Evolutionary conservation across 2,329 filamentous ascomycete species (phyloP), one percentile per base, ranked within the genome.

Genomic region (Alternaria sp.): DNA sequence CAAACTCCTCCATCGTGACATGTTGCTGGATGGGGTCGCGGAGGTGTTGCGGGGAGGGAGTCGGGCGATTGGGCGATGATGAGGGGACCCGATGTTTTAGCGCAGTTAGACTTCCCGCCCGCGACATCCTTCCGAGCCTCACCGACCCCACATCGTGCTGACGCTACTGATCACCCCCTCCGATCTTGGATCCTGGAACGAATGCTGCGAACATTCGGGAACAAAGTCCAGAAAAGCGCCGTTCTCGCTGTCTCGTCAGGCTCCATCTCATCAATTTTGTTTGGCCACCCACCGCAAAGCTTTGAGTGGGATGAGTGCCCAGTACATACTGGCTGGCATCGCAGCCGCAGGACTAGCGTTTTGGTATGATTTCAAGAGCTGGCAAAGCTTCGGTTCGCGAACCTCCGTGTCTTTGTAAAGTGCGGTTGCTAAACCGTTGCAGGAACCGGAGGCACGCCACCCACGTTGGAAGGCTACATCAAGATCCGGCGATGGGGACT

Each of bases 401-500:
- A 2, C 11, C 27, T 36, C 6, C 22, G 1, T 0, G 0, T 2
- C 6, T 25, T n/a, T 9, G 9, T 34, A 3, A 22, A 5, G 0
- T 18, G 28, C 10, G 16, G 18, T 12, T 14, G 28, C 62, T 70
- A 25, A 70, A 38, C 34, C 11, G 34, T 18, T 4, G 9, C 49
- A 76, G 74, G 74, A 52, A 76, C 74, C 2, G 74, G 74, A 32
- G 73, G 74, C 11, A 76, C 74, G 25, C 72, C 74, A 14, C 69
- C 74, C 44, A 76, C 74, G 2, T 28, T 74, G 9, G 51, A 68
- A 63, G 72, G 73, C 38, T 76, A 76, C 44, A 43, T 70, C 38
- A 74, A 73, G 49, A 75, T 75, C 34, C 66, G 66, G 18, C 52
- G 67, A 57, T 74, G 72, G 71, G 73, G 73, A 9, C 53, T 75